phyloP scores from a whole-genome alignment of 192 early-diverging fungal genomes.

The Anaeromyces robustus region DNA sequence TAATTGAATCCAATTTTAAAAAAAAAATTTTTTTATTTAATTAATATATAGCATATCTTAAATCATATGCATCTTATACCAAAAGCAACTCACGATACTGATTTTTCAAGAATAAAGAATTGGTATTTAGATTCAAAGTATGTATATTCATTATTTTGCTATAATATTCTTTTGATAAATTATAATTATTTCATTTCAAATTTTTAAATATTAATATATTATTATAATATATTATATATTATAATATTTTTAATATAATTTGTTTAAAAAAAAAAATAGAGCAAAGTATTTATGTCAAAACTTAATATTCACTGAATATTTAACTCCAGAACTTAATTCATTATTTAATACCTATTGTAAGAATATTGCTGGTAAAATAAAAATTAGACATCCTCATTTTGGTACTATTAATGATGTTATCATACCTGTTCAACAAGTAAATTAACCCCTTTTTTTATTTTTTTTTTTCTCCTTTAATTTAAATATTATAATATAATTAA shows the following conservation, averaged over 20 bases:
- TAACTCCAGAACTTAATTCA: conserved; percentile 82
- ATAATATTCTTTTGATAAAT: too few species aligned
- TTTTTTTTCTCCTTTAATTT: neutral
- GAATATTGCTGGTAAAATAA: conserved; percentile 54
- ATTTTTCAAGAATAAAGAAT: conserved; percentile 79
- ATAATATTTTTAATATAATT: neutral
- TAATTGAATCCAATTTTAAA: conserved; percentile 2
- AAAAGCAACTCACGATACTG: conserved; percentile 79
- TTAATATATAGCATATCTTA: conserved; percentile 47
- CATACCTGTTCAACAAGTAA: conserved; percentile 56
- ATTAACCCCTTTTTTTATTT: neutral
- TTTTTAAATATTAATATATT: too few species aligned
- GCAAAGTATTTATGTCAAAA: conserved; percentile 80
- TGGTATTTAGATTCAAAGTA: conserved; percentile 73
- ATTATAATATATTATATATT: too few species aligned
- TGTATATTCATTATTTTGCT: too few species aligned
- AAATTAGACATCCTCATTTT: conserved; percentile 37
- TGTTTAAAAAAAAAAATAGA: conserved; percentile 6
- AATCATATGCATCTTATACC: conserved; percentile 75
- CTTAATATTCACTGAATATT: conserved; percentile 60
- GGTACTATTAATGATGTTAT: conserved; percentile 69
- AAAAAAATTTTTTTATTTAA: neutral
- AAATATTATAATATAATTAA: too few species aligned
- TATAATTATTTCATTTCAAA: too few species aligned
- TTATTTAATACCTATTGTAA: conserved; percentile 50